These are phyloP conservation scores for Auxenochlorella protothecoides DNA, from an alignment of 139 green algal species.

Conservation along the genomic window DNA sequence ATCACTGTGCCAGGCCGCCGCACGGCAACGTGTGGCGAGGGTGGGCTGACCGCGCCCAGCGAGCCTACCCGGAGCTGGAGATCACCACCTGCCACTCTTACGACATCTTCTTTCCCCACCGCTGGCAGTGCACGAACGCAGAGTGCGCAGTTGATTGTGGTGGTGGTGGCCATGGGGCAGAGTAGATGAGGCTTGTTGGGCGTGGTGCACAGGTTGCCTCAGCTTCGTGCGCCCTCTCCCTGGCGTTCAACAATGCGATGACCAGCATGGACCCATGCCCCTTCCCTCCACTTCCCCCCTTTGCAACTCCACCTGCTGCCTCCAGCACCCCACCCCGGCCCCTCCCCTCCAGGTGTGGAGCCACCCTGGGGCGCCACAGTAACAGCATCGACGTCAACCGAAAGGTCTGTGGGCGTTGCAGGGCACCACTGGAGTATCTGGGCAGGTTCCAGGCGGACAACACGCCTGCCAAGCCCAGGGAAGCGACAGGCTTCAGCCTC, in stretches of 20 bases:
- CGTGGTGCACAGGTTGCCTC: no score
- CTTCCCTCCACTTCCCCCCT: neutral
- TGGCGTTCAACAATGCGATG: neutral
- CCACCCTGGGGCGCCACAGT: slow-evolving; percentile 30
- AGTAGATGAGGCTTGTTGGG: no score
- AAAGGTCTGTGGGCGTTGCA: slow-evolving; percentile 40
- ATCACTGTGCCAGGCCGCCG: slow-evolving; percentile 44
- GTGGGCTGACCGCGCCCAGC: slow-evolving; percentile 30
- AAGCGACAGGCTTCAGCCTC: slow-evolving; percentile 1
- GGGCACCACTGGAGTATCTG: slow-evolving; percentile 25
- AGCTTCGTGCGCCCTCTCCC: neutral
- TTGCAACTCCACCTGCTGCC: no score
- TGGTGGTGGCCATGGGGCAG: neutral
- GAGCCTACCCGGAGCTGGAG: slow-evolving; percentile 23
- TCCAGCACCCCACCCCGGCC: no score
- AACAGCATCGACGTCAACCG: slow-evolving; percentile 42
- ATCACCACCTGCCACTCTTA: slow-evolving; percentile 56
- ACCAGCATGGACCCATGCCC: neutral
- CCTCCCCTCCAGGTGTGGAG: no score
- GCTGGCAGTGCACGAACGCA: slow-evolving; percentile 41
- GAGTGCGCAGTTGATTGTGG: neutral
- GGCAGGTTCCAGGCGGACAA: slow-evolving; percentile 40
- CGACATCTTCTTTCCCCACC: slow-evolving; percentile 24
- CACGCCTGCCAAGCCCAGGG: slow-evolving; percentile 21
- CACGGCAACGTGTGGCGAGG: slow-evolving; percentile 45